phyloP scores from a whole-genome alignment of 1,284 basidiomycete species.

The Ceratobasidium sp. region DNA sequence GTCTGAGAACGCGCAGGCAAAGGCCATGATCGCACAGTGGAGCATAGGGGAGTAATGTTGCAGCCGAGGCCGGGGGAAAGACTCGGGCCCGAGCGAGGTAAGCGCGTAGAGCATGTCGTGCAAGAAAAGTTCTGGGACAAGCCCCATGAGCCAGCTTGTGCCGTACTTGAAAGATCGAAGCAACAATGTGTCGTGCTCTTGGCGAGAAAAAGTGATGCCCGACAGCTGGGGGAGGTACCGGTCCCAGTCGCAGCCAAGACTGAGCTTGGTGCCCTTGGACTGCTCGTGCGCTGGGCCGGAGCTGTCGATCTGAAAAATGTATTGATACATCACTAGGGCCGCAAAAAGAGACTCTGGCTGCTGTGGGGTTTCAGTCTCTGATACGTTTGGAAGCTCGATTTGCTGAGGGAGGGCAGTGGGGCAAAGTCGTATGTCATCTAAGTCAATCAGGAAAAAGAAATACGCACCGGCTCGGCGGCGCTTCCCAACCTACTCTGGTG shows the following conservation, averaged over 20 bases:
- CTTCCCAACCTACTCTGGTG: too few species aligned
- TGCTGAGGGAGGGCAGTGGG: too few species aligned
- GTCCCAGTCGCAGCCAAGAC: constrained; percentile 22
- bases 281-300: neutral
- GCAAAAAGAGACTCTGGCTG: neutral
- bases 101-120: constrained; percentile 40
- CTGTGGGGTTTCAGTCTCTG: too few species aligned
- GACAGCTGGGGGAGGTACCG: constrained; percentile 28
- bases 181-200: constrained; percentile 24
- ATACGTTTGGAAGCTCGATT: neutral
- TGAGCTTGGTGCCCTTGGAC: constrained; percentile 12
- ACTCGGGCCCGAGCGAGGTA: neutral
- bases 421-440: too few species aligned
- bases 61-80: neutral
- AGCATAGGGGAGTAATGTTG: constrained; percentile 28
- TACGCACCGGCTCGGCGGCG: too few species aligned
- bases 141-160: constrained; percentile 23
- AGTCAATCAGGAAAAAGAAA: too few species aligned
- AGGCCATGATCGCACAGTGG: constrained; percentile 33
- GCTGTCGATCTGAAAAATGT: constrained; percentile 28
- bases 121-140: constrained; percentile 19
- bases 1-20: constrained; percentile 30
- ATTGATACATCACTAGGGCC: constrained; percentile 8
- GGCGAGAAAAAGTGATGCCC: neutral
- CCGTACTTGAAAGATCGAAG: constrained; percentile 31